phyloP scores from a whole-genome alignment of 73 alveolate species.

The Uronychia setigera region DNA sequence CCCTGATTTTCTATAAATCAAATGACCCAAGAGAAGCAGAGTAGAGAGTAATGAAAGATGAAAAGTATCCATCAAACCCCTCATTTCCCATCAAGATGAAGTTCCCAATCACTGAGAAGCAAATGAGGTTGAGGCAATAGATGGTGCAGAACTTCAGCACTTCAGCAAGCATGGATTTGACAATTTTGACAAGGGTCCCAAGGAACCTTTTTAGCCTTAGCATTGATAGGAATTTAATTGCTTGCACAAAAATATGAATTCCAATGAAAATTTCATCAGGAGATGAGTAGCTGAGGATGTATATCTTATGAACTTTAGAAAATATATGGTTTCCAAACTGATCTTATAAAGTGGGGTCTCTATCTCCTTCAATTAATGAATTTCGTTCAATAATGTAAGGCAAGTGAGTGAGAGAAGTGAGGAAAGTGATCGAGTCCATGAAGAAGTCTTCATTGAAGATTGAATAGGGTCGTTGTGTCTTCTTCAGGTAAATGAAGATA shows the following conservation, averaged over 20 bases:
- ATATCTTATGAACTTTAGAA: neutral
- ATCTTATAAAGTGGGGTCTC: neutral
- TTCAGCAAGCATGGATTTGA: neutral
- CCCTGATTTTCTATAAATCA: neutral
- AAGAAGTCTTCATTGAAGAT: neutral
- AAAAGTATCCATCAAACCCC: neutral
- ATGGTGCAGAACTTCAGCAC: neutral
- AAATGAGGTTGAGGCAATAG: neutral
- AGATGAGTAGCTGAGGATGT: neutral
- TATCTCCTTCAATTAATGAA: neutral
- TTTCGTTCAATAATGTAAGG: neutral
- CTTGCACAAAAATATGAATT: neutral
- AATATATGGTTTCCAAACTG: neutral
- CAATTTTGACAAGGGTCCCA: neutral
- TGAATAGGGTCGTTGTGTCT: neutral
- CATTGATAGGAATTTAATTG: neutral
- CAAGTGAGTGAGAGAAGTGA: neutral
- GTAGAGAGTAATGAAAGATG: neutral
- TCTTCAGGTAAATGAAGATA: neutral
- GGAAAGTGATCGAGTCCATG: neutral
- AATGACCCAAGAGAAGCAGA: neutral
- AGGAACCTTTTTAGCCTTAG: constrained; percentile 1
- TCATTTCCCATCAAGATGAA: neutral
- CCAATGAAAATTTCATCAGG: neutral
- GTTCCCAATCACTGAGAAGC: constrained; percentile 1